phyloP scores from a whole-genome alignment of 2,329 filamentous ascomycete species.

The Phaeophleospora eucalypticola region DNA sequence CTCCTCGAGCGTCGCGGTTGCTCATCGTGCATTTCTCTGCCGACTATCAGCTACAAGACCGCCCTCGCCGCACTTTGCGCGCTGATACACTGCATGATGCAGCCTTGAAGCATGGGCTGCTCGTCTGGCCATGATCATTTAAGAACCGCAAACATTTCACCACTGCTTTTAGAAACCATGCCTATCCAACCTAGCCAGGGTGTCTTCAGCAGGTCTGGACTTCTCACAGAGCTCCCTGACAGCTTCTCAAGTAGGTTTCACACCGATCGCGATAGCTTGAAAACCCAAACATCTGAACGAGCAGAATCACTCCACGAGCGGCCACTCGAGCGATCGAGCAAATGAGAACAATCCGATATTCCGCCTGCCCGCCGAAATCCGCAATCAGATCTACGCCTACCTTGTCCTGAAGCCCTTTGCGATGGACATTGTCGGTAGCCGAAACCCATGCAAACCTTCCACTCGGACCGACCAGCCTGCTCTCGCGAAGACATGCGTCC shows the following conservation, averaged over 20 bases:
- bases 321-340: not conserved
- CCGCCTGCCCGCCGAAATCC: slow-evolving; percentile 72
- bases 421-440: slow-evolving; percentile 2
- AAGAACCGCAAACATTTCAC: not conserved
- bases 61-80: not conserved
- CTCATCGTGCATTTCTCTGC: not conserved
- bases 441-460: not conserved
- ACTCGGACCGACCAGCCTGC: not conserved
- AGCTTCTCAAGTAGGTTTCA: not conserved
- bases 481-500: not conserved
- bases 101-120: not conserved
- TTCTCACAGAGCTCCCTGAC: not conserved
- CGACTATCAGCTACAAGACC: not conserved
- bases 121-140: not conserved
- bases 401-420: slow-evolving; percentile 1
- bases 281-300: not conserved
- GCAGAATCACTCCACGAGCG: not conserved
- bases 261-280: not conserved
- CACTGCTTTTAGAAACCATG: not conserved
- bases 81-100: not conserved
- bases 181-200: not conserved
- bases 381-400: slow-evolving; percentile 88
- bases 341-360: not conserved
- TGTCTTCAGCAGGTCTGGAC: not conserved
- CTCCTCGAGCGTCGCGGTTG: not conserved